Evolutionary conservation across 345 rosid genomes (phyloP).

Genomic region (Eucalyptus victrix): DNA sequence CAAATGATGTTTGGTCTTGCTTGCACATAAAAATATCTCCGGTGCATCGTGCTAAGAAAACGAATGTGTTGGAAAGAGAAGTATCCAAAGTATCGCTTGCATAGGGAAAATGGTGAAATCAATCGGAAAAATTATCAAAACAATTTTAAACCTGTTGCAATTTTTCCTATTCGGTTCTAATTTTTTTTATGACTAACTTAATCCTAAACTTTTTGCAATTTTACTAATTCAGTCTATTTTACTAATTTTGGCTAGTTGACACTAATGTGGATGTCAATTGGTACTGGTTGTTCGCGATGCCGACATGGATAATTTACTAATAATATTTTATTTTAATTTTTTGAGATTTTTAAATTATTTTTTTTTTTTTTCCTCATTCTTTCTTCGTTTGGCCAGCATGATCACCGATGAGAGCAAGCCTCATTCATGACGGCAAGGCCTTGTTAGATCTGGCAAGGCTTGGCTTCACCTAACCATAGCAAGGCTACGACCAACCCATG

Average conservation of each 20-base stretch:
- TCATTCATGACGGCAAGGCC: no score
- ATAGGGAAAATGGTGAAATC: not conserved
- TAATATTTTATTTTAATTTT: no score
- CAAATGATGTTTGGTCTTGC: not conserved
- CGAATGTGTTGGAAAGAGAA: not conserved
- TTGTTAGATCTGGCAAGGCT: fast-evolving
- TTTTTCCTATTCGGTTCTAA: fast-evolving
- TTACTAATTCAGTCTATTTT: fast-evolving
- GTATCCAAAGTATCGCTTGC: not conserved
- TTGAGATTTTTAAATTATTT: no score
- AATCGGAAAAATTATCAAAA: fast-evolving
- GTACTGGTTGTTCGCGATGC: fast-evolving
- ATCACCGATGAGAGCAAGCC: no score
- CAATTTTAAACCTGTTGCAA: fast-evolving
- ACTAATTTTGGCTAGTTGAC: fast-evolving
- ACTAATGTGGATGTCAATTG: fast-evolving
- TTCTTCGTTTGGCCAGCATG: fast-evolving
- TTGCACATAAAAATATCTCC: not conserved
- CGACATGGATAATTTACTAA: fast-evolving
- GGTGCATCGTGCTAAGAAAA: not conserved
- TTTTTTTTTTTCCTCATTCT: no score
- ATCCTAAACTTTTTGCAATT: fast-evolving
- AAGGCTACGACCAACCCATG: fast-evolving
- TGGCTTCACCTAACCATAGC: fast-evolving
- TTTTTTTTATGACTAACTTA: no score